These are phyloP conservation scores for Yarrowia sp. DNA, from an alignment of 805 yeast species.

Conservation along the genomic window DNA sequence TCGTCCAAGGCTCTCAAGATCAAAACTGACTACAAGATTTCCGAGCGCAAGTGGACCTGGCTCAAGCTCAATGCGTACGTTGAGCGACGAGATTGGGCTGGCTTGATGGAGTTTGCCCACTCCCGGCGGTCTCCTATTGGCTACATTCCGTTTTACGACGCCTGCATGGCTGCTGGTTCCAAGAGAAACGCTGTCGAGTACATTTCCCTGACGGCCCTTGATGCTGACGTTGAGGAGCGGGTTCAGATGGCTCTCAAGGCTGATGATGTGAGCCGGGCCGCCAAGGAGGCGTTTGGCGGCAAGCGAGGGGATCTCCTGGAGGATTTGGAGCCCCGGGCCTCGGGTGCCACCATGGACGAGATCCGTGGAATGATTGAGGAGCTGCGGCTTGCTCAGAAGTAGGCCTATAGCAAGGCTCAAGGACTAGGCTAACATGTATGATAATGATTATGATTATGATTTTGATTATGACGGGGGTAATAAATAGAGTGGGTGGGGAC, in stretches of 20 bases:
- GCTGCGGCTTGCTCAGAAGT: conserved; percentile 14
- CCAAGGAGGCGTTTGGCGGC: conserved; percentile 35
- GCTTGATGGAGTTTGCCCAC: conserved; percentile 51
- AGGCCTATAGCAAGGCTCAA: too few species aligned
- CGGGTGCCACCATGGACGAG: conserved; percentile 26
- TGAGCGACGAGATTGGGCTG: conserved; percentile 51
- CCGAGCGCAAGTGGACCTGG: conserved; percentile 56
- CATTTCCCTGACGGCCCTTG: conserved; percentile 48
- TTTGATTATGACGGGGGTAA: too few species aligned
- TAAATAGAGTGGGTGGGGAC: neutral
- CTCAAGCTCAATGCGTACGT: conserved; percentile 50
- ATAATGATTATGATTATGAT: too few species aligned
- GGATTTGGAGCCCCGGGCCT: conserved; percentile 29
- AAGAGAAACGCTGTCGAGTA: conserved; percentile 58
- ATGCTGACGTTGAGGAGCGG: conserved; percentile 45
- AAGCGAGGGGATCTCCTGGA: conserved; percentile 32
- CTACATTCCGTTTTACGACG: conserved; percentile 58
- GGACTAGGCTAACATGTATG: neutral
- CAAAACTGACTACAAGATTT: conserved; percentile 52
- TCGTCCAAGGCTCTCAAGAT: conserved; percentile 47
- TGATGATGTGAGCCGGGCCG: conserved; percentile 43
- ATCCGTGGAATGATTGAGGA: conserved; percentile 26
- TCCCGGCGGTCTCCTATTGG: conserved; percentile 66
- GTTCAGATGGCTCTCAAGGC: conserved; percentile 52
- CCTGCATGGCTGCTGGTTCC: conserved; percentile 53